Evolutionary conservation across 139 green algal species (phyloP).

Genomic region (Tetraselmis chui): DNA sequence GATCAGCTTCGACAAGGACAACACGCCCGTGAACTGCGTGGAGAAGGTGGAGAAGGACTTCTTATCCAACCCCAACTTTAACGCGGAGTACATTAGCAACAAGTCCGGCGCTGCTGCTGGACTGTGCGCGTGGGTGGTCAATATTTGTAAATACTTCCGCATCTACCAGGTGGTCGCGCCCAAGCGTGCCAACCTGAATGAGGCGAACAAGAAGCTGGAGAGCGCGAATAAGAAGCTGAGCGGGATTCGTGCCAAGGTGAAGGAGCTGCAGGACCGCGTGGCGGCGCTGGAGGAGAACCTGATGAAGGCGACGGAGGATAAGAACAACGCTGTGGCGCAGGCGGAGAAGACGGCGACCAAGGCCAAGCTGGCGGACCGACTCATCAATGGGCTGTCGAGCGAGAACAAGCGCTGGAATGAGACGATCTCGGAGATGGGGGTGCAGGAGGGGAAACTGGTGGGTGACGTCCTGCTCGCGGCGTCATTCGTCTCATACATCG

Average conservation of each 20-base stretch:
- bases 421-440: constrained; percentile 48
- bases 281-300: constrained; percentile 67
- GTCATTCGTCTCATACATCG: constrained; percentile 81
- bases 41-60: constrained; percentile 54
- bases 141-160: constrained; percentile 92
- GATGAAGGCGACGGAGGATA: constrained; percentile 83
- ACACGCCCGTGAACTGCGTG: constrained; percentile 59
- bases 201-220: constrained; percentile 80
- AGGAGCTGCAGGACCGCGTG: constrained; percentile 76
- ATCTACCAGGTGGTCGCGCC: constrained; percentile 90
- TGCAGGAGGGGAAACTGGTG: constrained; percentile 44
- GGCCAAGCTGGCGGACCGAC: constrained; percentile 72
- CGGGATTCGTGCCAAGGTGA: constrained; percentile 70
- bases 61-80: constrained; percentile 72
- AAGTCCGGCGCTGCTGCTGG: constrained; percentile 85
- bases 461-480: constrained; percentile 76
- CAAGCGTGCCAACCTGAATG: constrained; percentile 70
- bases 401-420: constrained; percentile 82
- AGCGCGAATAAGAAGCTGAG: constrained; percentile 79
- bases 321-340: constrained; percentile 74
- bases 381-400: constrained; percentile 80
- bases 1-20: constrained; percentile 89
- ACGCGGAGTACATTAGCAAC: constrained; percentile 60
- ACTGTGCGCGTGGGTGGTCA: constrained; percentile 84
- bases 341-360: constrained; percentile 79